Evolutionary conservation across 2,329 filamentous ascomycete species (phyloP).

Genomic region (Lecanicillium sp.): DNA sequence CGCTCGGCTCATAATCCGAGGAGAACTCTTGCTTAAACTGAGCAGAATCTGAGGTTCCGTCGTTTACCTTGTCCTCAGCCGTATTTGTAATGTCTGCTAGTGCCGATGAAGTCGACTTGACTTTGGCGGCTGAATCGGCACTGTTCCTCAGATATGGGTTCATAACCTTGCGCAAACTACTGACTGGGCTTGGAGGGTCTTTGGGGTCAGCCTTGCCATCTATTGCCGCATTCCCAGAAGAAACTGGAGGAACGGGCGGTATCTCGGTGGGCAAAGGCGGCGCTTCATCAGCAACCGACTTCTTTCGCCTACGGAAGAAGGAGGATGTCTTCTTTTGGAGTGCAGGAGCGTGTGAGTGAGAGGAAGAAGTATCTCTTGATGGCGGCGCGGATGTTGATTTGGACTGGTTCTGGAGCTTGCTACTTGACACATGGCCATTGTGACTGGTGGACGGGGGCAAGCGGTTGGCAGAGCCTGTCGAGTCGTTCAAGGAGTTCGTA

Average conservation of each 20-base stretch:
- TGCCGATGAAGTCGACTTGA: constrained; percentile 16
- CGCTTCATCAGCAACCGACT: constrained; percentile 67
- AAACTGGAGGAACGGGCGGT: constrained; percentile 28
- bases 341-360: constrained; percentile 37
- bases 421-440: constrained; percentile 9
- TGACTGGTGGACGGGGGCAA: constrained; percentile 14
- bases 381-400: constrained; percentile 41
- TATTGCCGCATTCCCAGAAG: constrained; percentile 16
- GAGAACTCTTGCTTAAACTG: constrained; percentile 55
- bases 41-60: constrained; percentile 14
- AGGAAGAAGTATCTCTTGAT: constrained; percentile 36
- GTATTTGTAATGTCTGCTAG: constrained; percentile 18
- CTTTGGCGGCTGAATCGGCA: constrained; percentile 14
- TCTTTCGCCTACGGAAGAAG: constrained; percentile 91
- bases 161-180: constrained; percentile 80
- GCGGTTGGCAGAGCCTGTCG: constrained; percentile 1
- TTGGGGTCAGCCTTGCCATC: constrained; percentile 21
- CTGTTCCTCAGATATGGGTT: constrained; percentile 60
- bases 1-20: constrained; percentile 64
- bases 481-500: constrained; percentile 20
- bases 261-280: constrained; percentile 49
- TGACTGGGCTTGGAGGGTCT: constrained; percentile 54
- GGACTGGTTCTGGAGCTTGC: constrained; percentile 11
- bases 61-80: constrained; percentile 7
- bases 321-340: constrained; percentile 88